Percentiles rank a stretch among this genome's conserved stretches.
These are phyloP conservation scores for Ophiostoma populinum DNA, from an alignment of 2,329 filamentous ascomycete species.

Conservation along the genomic window DNA sequence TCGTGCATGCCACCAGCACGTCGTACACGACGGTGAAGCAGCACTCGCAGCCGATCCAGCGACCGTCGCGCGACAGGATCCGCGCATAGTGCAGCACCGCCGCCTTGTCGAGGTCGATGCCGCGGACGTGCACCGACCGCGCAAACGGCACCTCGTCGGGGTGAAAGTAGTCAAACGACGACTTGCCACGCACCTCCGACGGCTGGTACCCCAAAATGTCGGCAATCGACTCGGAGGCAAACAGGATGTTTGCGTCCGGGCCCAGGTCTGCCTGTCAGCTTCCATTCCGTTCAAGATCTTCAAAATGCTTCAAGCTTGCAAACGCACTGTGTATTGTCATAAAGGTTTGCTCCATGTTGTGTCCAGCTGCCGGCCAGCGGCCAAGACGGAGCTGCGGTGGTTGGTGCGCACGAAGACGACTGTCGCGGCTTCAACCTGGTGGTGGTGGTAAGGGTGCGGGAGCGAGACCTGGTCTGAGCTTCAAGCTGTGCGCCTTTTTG, in stretches of 20 bases:
- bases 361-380: not conserved
- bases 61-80: conserved; percentile 48
- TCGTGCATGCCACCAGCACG: conserved; percentile 71
- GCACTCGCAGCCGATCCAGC: conserved; percentile 69
- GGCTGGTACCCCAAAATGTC: conserved; percentile 71
- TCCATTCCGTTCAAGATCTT: not conserved
- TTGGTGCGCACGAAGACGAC: not conserved
- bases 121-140: conserved; percentile 52
- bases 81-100: conserved; percentile 68
- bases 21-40: conserved; percentile 82
- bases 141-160: conserved; percentile 65
- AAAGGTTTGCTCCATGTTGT: conserved; percentile 63
- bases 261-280: conserved; percentile 41
- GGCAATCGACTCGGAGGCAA: conserved; percentile 66
- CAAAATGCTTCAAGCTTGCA: not conserved
- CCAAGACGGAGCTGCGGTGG: conserved; percentile 8
- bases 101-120: conserved; percentile 65
- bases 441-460: too few relatives aligned
- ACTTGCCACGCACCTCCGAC: conserved; percentile 56
- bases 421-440: too few relatives aligned
- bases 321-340: conserved; percentile 79
- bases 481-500: too few relatives aligned
- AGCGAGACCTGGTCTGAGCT: too few relatives aligned
- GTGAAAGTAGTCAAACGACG: conserved; percentile 77
- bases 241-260: conserved; percentile 61